Evolutionary conservation across 164 flowering plant genomes (phyloP), one percentile per base, ranked within the genome.

Genomic region (Paratinospora sagittata): DNA sequence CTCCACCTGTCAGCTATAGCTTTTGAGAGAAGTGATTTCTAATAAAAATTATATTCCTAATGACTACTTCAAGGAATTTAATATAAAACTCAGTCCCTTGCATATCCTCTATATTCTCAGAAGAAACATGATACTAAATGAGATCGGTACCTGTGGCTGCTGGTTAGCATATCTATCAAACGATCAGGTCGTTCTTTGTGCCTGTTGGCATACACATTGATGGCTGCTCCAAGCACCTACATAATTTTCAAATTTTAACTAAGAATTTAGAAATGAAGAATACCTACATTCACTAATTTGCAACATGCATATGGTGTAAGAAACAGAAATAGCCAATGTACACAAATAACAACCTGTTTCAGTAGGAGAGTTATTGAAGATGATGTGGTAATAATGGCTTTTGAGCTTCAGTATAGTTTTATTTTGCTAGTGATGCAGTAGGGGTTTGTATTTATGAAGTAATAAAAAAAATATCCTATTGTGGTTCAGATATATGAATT

Each of bases 131-230:
- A 11, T 21, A 17, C 34, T 13, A 70, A 71, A 63, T 27, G 30
- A 13, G 73, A 23, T n/a, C 26, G 57, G 65, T 78, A 94, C 98
- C 98, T 91, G 90, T 95, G 99, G 81, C 89, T 90, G 77, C 99
- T 95, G n/a, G 79, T 85, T 78, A 95, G 78, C 99, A 92, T 92
- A 83, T 95, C 99, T 70, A 95, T 95, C 76, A 95, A 95, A 68
- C 98, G 99, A 72, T 92, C 98, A 41, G 97, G 98, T 2, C 99
- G 92, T 78, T 95, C 99, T 76, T 91, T 95, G 80, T 95, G 99
- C 74, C 74, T 90, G 77, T 91, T 95, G 36, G 99, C 99, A 82
- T 95, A 95, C 43, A 95, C 93, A 84, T 89, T 92, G 27, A 95
- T 95, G 63, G 99, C 97, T 74, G 99, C 97, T 16, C 94, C 97